Conservation (phyloP, 2,329 filamentous ascomycete species). For the Gnomoniopsis sp. region DNA sequence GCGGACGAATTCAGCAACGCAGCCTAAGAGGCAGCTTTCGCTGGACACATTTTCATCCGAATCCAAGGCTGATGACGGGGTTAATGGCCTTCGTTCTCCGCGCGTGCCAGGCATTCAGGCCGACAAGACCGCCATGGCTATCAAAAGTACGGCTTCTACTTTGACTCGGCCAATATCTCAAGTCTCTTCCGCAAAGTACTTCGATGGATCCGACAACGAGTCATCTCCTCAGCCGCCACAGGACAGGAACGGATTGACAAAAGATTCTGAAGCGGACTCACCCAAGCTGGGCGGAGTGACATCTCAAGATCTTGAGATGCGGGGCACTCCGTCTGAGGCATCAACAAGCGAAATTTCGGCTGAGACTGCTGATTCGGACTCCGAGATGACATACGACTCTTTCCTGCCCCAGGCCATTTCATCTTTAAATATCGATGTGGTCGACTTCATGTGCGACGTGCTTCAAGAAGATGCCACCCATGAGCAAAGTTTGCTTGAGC, state of each 20-base stretch:
- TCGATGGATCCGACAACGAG: constrained; percentile 23
- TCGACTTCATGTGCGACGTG: constrained; percentile 60
- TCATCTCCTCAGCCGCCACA: constrained; percentile 1
- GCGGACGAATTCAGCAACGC: constrained; percentile 26
- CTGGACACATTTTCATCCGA: constrained; percentile 30
- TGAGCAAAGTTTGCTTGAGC: constrained; percentile 47
- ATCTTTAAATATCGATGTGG: constrained; percentile 49
- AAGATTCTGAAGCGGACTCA: neutral
- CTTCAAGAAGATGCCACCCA: constrained; percentile 53
- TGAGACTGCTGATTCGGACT: constrained; percentile 15
- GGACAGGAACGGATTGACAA: constrained; percentile 19
- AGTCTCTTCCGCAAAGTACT: constrained; percentile 29
- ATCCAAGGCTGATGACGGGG: constrained; percentile 25
- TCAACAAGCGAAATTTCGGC: constrained; percentile 15
- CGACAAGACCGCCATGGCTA: constrained; percentile 22
- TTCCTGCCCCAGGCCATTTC: constrained; percentile 56
- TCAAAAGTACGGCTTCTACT: constrained; percentile 21
- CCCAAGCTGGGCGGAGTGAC: neutral
- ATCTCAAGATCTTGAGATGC: constrained; percentile 15
- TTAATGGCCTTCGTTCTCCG: constrained; percentile 29
- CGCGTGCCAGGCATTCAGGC: constrained; percentile 21
- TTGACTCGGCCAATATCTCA: constrained; percentile 32
- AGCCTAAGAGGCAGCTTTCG: constrained; percentile 30
- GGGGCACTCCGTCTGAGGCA: constrained; percentile 17
- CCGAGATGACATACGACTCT: constrained; percentile 28